Evolutionary conservation across 2,329 filamentous ascomycete species (phyloP).

Genomic region (Cylindrodendrum hubeiense): DNA sequence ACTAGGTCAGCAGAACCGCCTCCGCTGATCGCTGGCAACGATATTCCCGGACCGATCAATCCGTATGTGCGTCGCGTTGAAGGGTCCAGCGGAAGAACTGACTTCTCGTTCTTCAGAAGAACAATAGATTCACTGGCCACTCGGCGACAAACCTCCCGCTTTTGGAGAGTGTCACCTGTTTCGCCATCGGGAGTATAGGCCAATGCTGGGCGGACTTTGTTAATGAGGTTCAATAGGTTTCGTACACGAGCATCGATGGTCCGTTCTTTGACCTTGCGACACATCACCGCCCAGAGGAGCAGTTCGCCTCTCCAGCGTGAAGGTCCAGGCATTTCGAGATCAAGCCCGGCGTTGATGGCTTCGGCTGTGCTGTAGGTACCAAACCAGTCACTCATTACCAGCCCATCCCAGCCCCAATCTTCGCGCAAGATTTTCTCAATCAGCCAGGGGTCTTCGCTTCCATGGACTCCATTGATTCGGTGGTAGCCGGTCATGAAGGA

Average conservation of each 20-base stretch:
- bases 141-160: neutral
- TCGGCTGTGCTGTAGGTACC: conserved; percentile 42
- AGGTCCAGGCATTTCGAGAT: conserved; percentile 52
- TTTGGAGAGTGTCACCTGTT: neutral
- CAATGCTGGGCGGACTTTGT: conserved; percentile 9
- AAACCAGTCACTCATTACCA: conserved; percentile 51
- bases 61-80: conserved; percentile 48
- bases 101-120: conserved; percentile 33
- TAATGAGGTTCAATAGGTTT: conserved; percentile 30
- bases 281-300: conserved; percentile 38
- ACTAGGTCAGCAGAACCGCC: conserved; percentile 47
- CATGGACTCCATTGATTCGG: conserved; percentile 54
- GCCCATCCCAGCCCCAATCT: conserved; percentile 53
- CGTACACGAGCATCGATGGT: conserved; percentile 29
- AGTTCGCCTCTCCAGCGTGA: conserved; percentile 32
- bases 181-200: neutral
- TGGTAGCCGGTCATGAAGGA: conserved; percentile 47
- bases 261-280: conserved; percentile 32
- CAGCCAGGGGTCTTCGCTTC: conserved; percentile 33
- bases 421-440: conserved; percentile 47
- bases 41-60: conserved; percentile 51
- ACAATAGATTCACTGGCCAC: conserved; percentile 48
- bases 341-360: conserved; percentile 40
- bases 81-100: conserved; percentile 13
- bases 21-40: conserved; percentile 43